Percentiles rank a stretch among this genome's conserved stretches.
phyloP scores from a whole-genome alignment of 306 rosid species.

The Mucuna pruriens region DNA sequence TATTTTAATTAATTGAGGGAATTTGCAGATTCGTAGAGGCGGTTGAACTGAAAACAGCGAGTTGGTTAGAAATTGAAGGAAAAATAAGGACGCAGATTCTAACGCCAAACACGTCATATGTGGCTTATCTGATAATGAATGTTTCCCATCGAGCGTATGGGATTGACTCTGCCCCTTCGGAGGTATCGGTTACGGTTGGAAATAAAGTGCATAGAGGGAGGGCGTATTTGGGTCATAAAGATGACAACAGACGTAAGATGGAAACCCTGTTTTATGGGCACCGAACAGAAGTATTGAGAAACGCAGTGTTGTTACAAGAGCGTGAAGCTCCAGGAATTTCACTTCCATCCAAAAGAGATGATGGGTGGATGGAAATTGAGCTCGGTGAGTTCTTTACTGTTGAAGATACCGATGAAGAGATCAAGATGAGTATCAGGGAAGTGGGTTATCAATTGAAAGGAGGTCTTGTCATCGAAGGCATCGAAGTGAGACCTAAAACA shows the following conservation, averaged over 20 bases:
- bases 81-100: conserved; percentile 45
- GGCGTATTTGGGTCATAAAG: conserved; percentile 36
- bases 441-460: conserved; percentile 61
- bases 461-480: conserved; percentile 68
- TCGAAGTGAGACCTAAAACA: conserved; percentile 56
- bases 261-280: conserved; percentile 48
- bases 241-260: conserved; percentile 37
- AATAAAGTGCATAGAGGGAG: conserved; percentile 29
- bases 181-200: conserved; percentile 49
- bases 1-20: background rate
- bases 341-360: conserved; percentile 43
- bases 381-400: conserved; percentile 60
- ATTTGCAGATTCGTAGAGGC: conserved; percentile 54
- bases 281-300: conserved; percentile 33
- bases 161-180: conserved; percentile 42
- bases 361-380: conserved; percentile 78
- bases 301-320: background rate
- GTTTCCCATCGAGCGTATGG: conserved; percentile 55
- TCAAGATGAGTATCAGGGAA: conserved; percentile 56
- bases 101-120: conserved; percentile 54
- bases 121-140: conserved; percentile 63
- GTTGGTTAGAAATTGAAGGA: conserved; percentile 66
- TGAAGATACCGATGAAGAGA: conserved; percentile 43
- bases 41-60: conserved; percentile 57
- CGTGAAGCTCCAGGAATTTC: background rate